Base-by-base conservation (phyloP, 306 rosid genomes). In the Medicago arabica region DNA sequence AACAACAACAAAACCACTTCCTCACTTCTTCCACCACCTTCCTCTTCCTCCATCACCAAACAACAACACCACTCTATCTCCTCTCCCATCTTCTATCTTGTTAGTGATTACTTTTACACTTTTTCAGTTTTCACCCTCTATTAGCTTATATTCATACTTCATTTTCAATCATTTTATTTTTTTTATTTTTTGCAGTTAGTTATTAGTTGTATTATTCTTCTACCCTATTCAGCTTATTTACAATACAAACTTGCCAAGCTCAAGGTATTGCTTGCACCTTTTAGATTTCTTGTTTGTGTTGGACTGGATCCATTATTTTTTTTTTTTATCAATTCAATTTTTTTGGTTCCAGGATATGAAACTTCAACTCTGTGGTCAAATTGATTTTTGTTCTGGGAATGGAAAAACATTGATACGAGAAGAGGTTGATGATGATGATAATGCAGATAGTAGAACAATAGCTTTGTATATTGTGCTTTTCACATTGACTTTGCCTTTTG, bases 381-480 rank as follows among this genome's bases (percentile, higher is more conserved):
- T 49, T 57, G 75, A 77, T 44, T 69, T 81, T 60, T 82, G 72
- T 81, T 53, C 21, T 21, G 44, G 34, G 69, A 71, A 75, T 14
- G 63, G 75, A 72, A 82, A 60, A 40, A 55, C 66, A 38, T 72
- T 75, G 54, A 62, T 71, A 31, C 75, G 60, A 61, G 72, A 75
- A 76, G 47, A 69, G 34, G 67, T 28, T 61, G 67, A 14, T 31
- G 67, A 55, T 10, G 3, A 21, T 21, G 63, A 60, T 21, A 81
- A 71, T 60, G 79, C 85, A 6, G 85, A 76, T 70, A 83, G 83
- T 86, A 92, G 97, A 87, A 78, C 87, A 69, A 55, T 85, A 78
- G 89, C 93, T 80, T 77, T 95, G 82, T 90, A 90, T 79, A 74
- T 83, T 67, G 96, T 94, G 77, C 39, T 89, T 50, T 38, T 86